Evolutionary conservation across 177 flowering plant species (phyloP), one percentile per base, ranked within the genome.

Genomic region (Vitis hybrid): DNA sequence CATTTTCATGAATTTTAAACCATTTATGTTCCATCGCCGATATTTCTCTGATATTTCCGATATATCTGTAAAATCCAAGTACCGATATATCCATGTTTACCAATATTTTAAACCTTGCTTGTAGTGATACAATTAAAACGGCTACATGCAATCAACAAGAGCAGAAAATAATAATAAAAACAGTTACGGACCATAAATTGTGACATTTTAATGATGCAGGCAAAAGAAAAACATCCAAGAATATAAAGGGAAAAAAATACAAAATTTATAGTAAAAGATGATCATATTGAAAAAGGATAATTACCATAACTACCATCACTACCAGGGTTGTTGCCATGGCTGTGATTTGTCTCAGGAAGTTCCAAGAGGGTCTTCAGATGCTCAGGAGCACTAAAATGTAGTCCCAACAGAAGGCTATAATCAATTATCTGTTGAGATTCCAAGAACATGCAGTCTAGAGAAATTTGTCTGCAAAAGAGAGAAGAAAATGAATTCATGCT

Each of bases 331-430:
- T 13, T 78, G 54, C 75, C 82, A 74, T 48, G 70, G 62, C 40
- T 66, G 12, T 68, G 73, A 60, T 63, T 60, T 30, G 82, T 56
- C 72, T 71, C 81, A n/a, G 85, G 75, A 59, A 81, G 69, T 74
- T 85, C 87, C 62, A 77, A 70, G 35, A 82, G 60, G 49, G 80
- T 76, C 73, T 69, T 90, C 78, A 91, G 80, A 78, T 86, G 87
- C 73, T 84, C 87, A 56, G 98, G 98, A 72, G 97, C 97, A 81
- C 97, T 82, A 79, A 92, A 94, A 80, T 94, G 98, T 72, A 94
- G 73, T 21, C 98, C 98, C 82, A 94, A 65, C 57, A 94, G 78
- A 66, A 94, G 89, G 84, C 98, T 94, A 62, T 94, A 94, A 75
- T 94, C 98, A 60, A 94, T 91, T 78, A 94, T 94, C 11, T 83